Percentiles rank a stretch among this genome's conserved stretches.
These are phyloP conservation scores for Anethum foeniculum DNA, from an alignment of 140 eudicot species.

Conservation along the genomic window DNA sequence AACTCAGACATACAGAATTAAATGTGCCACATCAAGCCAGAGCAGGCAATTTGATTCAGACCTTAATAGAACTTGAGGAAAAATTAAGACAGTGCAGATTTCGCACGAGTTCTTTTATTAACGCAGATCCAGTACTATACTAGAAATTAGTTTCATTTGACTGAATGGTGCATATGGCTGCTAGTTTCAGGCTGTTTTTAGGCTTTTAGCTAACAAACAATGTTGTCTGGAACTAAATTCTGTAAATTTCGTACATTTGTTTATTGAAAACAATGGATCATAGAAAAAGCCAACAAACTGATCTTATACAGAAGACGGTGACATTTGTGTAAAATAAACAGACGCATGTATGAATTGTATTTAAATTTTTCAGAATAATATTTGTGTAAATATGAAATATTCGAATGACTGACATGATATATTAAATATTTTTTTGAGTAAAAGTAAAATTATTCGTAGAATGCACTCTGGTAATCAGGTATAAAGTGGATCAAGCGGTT, in stretches of 20 bases:
- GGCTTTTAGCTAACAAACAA: not conserved
- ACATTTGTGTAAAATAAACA: not conserved
- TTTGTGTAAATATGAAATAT: not conserved
- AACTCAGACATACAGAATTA: not conserved
- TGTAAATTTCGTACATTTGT: not conserved
- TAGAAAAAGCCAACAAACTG: not conserved
- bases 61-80: not conserved
- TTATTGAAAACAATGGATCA: not conserved
- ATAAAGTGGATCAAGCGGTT: conserved; percentile 11
- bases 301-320: not conserved
- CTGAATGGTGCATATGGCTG: not conserved
- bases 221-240: not conserved
- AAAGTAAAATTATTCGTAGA: not conserved
- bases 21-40: not conserved
- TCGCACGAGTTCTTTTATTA: not conserved
- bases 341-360: not conserved
- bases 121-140: not conserved
- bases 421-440: not conserved
- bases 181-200: not conserved
- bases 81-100: not conserved
- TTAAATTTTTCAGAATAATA: not conserved
- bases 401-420: not conserved
- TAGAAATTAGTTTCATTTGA: not conserved
- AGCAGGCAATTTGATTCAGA: not conserved
- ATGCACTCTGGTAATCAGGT: not conserved